Evolutionary conservation across 2,329 filamentous ascomycete species (phyloP), one percentile per base, ranked within the genome.

Genomic region (Alternaria atra): DNA sequence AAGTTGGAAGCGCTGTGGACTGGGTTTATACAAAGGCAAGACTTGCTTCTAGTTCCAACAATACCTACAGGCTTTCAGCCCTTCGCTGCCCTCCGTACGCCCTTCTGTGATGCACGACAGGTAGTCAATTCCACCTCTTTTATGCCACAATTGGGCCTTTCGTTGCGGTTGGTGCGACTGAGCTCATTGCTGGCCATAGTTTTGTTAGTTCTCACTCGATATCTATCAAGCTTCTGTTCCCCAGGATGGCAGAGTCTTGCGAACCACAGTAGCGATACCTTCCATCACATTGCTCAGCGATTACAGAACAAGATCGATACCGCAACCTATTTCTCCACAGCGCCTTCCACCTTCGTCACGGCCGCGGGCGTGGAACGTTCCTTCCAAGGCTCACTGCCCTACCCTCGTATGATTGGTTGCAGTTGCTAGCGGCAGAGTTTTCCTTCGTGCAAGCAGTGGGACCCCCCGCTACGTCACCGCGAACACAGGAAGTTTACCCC

Each of bases 381-480:
- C 39, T 43, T 42, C 29, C 29, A 30, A 27, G 42, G 39, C 12
- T 55, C 40, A 29, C n/a, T 17, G 47, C 32, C 23, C 15, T n/a
- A 10, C 47, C 40, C 34, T 20, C 37, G 20, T 40, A 34, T 67
- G 55, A 65, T 67, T 67, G 60, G 65, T 47, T 57, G 27, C 51
- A 15, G 17, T 12, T 53, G 55, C 64, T 70, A 70, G 63, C 63
- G 63, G 32, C 43, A 60, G 61, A 66, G 35, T 58, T 65, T 69
- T 69, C 62, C 44, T 40, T 57, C 32, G 47, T 60, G 48, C 63
- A 65, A 56, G 58, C 43, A 60, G 40, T 54, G 32, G 39, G 27
- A 55, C 50, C 40, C 20, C 50, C 51, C 47, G 44, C 50, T 68
- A 71, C 65, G 66, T 70, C 69, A 71, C 64, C 32, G 37, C 53